Conservation (phyloP, 192 early-diverging fungal species). For the Dissophora ornata region DNA sequence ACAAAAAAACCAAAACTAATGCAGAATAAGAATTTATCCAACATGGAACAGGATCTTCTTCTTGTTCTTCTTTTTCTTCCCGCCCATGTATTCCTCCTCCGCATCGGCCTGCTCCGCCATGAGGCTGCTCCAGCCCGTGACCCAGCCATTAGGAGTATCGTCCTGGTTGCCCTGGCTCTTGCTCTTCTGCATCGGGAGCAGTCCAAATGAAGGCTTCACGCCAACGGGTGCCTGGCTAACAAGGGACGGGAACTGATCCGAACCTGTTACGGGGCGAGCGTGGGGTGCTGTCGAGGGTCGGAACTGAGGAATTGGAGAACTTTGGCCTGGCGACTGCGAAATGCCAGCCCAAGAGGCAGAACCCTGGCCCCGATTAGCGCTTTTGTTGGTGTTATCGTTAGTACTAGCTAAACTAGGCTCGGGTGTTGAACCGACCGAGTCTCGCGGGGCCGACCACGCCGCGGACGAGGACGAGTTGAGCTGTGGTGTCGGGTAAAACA, state of each 20-base stretch:
- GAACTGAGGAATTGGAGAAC: slow-evolving; percentile 28
- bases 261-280: slow-evolving; percentile 6
- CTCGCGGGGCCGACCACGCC: slow-evolving; percentile 24
- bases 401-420: slow-evolving; percentile 5
- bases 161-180: slow-evolving; percentile 29
- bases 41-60: slow-evolving; percentile 77
- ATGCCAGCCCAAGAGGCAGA: slow-evolving; percentile 37
- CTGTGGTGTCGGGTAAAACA: slow-evolving; percentile 51
- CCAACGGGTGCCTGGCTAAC: slow-evolving; percentile 25
- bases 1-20: no score
- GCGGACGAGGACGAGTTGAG: slow-evolving; percentile 37
- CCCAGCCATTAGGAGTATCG: slow-evolving; percentile 41
- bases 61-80: slow-evolving; percentile 72
- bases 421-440: not conserved
- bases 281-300: slow-evolving; percentile 21
- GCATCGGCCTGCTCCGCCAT: slow-evolving; percentile 26
- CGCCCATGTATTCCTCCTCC: slow-evolving; percentile 50
- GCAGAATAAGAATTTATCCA: slow-evolving; percentile 52
- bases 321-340: slow-evolving; percentile 7
- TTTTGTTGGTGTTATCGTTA: slow-evolving; percentile 1
- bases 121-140: slow-evolving; percentile 36
- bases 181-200: slow-evolving; percentile 31
- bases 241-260: slow-evolving; percentile 42
- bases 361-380: slow-evolving; percentile 2
- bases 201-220: slow-evolving; percentile 46